Conservation (phyloP, 768 basidiomycete genomes). For the Roridomyces roridus region DNA sequence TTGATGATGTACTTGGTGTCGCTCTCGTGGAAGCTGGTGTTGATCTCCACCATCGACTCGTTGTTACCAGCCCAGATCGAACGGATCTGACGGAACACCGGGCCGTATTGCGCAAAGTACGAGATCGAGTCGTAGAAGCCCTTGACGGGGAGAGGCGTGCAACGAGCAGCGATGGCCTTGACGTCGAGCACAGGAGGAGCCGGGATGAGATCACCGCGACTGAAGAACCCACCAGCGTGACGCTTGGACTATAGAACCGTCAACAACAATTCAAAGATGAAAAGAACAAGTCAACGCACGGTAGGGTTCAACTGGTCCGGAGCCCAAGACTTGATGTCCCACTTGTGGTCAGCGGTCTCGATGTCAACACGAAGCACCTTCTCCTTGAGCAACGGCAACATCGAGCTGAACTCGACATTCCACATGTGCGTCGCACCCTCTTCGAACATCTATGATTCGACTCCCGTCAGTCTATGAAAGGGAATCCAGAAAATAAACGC, state of each 20-base stretch:
- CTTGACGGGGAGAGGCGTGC: background rate
- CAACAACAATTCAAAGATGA: too few species aligned
- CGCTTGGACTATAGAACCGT: too few species aligned
- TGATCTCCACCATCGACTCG: background rate
- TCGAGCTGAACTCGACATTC: constrained; percentile 1
- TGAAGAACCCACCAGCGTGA: too few species aligned
- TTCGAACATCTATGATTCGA: constrained; percentile 38
- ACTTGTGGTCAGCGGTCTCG: background rate
- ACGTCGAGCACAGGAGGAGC: too few species aligned
- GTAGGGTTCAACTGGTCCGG: too few species aligned
- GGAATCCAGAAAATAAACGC: constrained; percentile 1
- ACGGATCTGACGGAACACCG: background rate
- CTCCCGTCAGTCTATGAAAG: background rate
- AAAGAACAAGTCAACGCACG: too few species aligned
- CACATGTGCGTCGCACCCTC: constrained; percentile 27
- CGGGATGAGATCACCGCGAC: too few species aligned
- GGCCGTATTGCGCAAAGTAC: constrained; percentile 2
- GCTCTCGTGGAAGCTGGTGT: background rate
- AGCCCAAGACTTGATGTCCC: background rate
- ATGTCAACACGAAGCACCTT: background rate
- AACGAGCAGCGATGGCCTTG: too few species aligned
- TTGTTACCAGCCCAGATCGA: background rate
- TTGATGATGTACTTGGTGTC: constrained; percentile 29
- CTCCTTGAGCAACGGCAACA: background rate
- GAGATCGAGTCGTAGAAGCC: background rate